Evolutionary conservation across 228 moss, liverwort and hornwort genomes (phyloP).

Genomic region (Sphagnum fallax): DNA sequence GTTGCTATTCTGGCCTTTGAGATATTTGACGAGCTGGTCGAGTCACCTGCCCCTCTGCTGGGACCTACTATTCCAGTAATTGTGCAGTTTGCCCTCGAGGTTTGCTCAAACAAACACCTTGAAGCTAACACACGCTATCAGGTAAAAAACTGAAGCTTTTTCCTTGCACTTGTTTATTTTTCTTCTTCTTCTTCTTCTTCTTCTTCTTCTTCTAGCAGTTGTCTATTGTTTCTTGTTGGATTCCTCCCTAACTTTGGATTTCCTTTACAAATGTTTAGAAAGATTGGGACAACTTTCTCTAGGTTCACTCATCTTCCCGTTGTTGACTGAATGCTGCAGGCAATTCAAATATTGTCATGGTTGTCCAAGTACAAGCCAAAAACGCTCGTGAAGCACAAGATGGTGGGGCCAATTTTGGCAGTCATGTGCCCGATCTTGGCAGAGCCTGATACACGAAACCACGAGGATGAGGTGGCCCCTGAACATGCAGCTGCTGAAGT

Average conservation of each 20-base stretch:
- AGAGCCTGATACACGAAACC: slow-evolving; percentile 59
- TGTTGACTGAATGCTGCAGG: slow-evolving; percentile 25
- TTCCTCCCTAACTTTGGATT: neutral
- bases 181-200: no score
- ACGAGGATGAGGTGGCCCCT: slow-evolving; percentile 79
- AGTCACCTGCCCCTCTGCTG: slow-evolving; percentile 91
- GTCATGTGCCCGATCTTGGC: slow-evolving; percentile 95
- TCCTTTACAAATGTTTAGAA: no score
- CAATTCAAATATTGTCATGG: slow-evolving; percentile 93
- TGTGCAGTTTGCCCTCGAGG: slow-evolving; percentile 96
- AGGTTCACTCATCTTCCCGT: no score
- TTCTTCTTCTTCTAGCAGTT: neutral
- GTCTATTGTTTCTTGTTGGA: neutral
- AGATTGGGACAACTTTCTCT: no score
- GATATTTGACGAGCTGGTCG: slow-evolving; percentile 97
- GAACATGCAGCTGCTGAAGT: slow-evolving; percentile 97
- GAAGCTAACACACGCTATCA: slow-evolving; percentile 93
- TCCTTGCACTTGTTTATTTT: no score
- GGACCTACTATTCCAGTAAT: slow-evolving; percentile 91
- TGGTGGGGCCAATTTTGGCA: slow-evolving; percentile 62
- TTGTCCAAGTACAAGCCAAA: slow-evolving; percentile 93
- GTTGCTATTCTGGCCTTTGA: slow-evolving; percentile 95
- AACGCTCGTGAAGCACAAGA: slow-evolving; percentile 85
- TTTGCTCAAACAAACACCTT: slow-evolving; percentile 86
- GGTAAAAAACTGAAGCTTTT: slow-evolving; percentile 20